phyloP scores from a whole-genome alignment of 305 asterid genomes.

The Solanum hybrid region DNA sequence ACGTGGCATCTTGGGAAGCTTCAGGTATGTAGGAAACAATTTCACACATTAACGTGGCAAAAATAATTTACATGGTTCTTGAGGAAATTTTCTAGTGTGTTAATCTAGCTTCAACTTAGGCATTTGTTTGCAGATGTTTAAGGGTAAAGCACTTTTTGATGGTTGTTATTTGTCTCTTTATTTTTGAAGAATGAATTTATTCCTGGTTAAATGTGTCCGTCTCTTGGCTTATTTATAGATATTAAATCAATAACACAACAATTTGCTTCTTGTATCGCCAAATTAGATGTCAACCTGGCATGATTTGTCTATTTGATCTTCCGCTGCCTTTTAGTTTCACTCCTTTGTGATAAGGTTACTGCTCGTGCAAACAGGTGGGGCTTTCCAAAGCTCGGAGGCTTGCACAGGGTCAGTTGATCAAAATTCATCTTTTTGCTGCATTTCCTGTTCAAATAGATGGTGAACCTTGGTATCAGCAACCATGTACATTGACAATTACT shows the following conservation, averaged over 20 bases:
- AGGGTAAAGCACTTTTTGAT: background rate
- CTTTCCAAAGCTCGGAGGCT: conserved; percentile 87
- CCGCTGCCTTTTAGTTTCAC: background rate
- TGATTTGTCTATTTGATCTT: background rate
- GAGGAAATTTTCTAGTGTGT: background rate
- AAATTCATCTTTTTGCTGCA: conserved; percentile 79
- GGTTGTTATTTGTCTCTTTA: background rate
- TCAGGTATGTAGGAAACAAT: conserved; percentile 41
- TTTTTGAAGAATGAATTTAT: background rate
- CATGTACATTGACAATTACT: conserved; percentile 67
- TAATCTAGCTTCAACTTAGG: background rate
- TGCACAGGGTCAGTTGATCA: conserved; percentile 87
- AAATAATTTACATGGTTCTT: background rate
- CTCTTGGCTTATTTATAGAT: background rate
- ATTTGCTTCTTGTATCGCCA: background rate
- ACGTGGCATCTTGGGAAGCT: conserved; percentile 97
- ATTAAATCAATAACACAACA: background rate
- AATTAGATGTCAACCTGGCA: background rate
- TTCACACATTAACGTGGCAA: background rate
- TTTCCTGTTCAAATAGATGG: conserved; percentile 95
- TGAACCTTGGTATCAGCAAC: conserved; percentile 94
- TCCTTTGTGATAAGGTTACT: background rate
- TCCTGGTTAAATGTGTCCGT: background rate
- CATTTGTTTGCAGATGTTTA: background rate
- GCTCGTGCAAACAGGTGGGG: conserved; percentile 56